These are phyloP conservation scores for Schwanniomyces polymorphus DNA, from an alignment of 805 yeast genomes.

Conservation along the genomic window DNA sequence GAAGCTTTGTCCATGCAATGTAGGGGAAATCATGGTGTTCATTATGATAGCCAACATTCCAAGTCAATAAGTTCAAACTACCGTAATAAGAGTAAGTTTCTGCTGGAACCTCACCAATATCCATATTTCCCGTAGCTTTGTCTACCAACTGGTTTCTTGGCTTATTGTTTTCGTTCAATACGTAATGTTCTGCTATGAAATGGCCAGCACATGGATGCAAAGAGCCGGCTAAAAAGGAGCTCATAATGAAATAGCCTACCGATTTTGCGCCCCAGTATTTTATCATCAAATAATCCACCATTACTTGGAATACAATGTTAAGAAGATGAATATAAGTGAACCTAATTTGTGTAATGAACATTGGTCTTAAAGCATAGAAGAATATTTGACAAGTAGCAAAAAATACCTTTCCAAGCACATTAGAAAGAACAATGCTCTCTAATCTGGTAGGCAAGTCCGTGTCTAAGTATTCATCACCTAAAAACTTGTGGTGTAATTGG, in stretches of 20 bases:
- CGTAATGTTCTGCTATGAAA: constrained; percentile 92
- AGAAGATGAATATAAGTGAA: constrained; percentile 74
- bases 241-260: constrained; percentile 63
- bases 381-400: constrained; percentile 88
- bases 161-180: constrained; percentile 56
- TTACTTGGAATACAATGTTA: constrained; percentile 61
- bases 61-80: constrained; percentile 68
- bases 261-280: constrained; percentile 64
- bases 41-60: constrained; percentile 93
- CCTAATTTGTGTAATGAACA: constrained; percentile 74
- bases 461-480: constrained; percentile 82
- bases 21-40: constrained; percentile 97
- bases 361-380: constrained; percentile 88
- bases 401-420: constrained; percentile 82
- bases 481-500: constrained; percentile 84
- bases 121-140: constrained; percentile 21
- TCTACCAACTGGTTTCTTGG: constrained; percentile 37
- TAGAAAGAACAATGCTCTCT: constrained; percentile 74
- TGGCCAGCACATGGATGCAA: constrained; percentile 95
- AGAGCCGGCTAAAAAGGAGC: constrained; percentile 87
- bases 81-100: constrained; percentile 94
- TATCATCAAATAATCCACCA: constrained; percentile 59
- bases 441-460: constrained; percentile 83
- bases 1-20: constrained; percentile 84
- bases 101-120: constrained; percentile 45